Evolutionary conservation across 1,284 basidiomycete species (phyloP).

Genomic region (Anthracocystis panici-leucophaei): DNA sequence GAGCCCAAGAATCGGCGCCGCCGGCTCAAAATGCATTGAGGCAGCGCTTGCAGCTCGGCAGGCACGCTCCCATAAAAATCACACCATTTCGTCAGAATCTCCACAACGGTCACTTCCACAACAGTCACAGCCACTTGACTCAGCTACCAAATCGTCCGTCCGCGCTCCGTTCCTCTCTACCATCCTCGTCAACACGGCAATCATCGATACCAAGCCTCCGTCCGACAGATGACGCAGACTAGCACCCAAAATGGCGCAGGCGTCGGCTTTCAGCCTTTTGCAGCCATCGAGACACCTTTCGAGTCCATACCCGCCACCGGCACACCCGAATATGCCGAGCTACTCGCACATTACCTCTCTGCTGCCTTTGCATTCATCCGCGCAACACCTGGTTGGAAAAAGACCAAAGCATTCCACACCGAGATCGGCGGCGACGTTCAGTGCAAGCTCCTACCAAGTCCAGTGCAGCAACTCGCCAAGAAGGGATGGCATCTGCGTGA

Average conservation of each 20-base stretch:
- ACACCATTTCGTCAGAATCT: too few species aligned
- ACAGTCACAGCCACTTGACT: too few species aligned
- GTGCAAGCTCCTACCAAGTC: constrained; percentile 33
- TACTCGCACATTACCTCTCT: constrained; percentile 33
- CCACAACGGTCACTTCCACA: too few species aligned
- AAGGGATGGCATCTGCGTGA: constrained; percentile 60
- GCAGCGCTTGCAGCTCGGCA: too few species aligned
- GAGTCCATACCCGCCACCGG: constrained; percentile 36
- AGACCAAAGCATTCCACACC: constrained; percentile 35
- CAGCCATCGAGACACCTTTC: constrained; percentile 35
- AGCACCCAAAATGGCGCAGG: background rate
- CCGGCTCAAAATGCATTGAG: too few species aligned
- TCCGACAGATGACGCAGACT: background rate
- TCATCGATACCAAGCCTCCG: too few species aligned
- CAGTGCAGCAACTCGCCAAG: constrained; percentile 31
- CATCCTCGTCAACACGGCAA: too few species aligned
- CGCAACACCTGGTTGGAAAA: constrained; percentile 30
- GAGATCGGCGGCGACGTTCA: constrained; percentile 36
- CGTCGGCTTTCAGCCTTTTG: constrained; percentile 18
- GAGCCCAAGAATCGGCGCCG: too few species aligned
- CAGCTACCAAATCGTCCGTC: too few species aligned
- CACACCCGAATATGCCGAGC: constrained; percentile 43
- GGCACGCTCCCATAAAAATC: too few species aligned
- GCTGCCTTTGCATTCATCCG: constrained; percentile 43
- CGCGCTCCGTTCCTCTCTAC: too few species aligned